These are phyloP conservation scores for Eucalyptus curtisii DNA, from an alignment of 345 rosid species.

Conservation along the genomic window DNA sequence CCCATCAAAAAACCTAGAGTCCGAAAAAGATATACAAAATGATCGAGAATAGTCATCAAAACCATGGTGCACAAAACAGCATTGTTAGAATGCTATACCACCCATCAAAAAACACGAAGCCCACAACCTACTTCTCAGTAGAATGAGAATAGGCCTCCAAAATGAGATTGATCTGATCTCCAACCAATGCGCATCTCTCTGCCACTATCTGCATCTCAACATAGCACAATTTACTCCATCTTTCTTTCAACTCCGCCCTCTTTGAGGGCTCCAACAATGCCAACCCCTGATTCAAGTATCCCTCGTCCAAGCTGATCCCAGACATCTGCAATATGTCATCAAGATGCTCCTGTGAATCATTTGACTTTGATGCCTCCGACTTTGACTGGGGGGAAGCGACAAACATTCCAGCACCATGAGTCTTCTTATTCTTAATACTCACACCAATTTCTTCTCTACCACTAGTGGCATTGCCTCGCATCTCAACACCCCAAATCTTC, in stretches of 20 bases:
- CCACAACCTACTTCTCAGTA: neutral
- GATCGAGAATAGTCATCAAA: neutral
- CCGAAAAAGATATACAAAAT: no score
- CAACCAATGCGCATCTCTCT: neutral
- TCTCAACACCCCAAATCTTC: neutral
- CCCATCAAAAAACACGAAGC: neutral
- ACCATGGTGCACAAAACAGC: neutral
- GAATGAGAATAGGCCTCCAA: neutral
- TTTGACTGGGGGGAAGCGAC: neutral
- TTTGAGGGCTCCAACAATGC: neutral
- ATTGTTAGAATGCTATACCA: neutral
- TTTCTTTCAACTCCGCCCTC: neutral
- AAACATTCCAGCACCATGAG: neutral
- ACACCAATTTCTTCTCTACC: neutral
- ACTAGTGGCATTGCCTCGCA: neutral
- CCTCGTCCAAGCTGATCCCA: neutral
- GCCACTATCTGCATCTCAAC: neutral
- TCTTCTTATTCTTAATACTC: neutral
- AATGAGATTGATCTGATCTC: neutral
- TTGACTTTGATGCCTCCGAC: neutral
- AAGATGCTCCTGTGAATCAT: neutral
- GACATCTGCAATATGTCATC: neutral
- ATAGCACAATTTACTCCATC: neutral
- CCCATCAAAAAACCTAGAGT: neutral
- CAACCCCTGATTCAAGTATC: neutral